Percentiles rank a stretch among this genome's conserved stretches.
phyloP scores from a whole-genome alignment of 129 eudicot genomes.

The Heracleum sosnowskyi region DNA sequence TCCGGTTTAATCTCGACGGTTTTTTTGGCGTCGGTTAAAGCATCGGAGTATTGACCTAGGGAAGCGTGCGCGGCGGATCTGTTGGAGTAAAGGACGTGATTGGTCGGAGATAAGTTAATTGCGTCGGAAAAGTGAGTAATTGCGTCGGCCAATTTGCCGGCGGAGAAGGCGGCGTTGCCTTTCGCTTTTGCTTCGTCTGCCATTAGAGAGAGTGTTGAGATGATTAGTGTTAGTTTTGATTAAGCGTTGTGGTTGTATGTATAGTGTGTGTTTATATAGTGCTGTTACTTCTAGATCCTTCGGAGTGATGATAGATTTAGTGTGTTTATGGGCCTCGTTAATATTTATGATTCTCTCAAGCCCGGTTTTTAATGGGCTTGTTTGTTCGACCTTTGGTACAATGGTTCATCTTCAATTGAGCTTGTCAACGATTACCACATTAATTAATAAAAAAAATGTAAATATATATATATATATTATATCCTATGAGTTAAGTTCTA shows the following conservation, averaged over 20 bases:
- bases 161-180: constrained; percentile 96
- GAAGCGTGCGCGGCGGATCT: constrained; percentile 96
- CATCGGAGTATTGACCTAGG: constrained; percentile 44
- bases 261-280: not conserved
- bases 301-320: not conserved
- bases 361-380: not conserved
- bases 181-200: constrained; percentile 97
- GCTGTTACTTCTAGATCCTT: constrained; percentile 4
- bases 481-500: too few species aligned
- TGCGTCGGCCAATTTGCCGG: constrained; percentile 74
- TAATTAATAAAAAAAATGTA: too few species aligned
- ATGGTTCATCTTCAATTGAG: too few species aligned
- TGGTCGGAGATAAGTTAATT: constrained; percentile 63
- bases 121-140: constrained; percentile 78
- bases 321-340: not conserved
- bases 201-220: constrained; percentile 16
- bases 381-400: too few species aligned
- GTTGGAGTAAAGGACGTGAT: constrained; percentile 92
- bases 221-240: not conserved
- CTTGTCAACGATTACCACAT: too few species aligned
- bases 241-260: not conserved
- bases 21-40: constrained; percentile 65
- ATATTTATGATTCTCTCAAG: too few species aligned
- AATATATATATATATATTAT: too few species aligned
- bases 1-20: constrained; percentile 81